Conservation (phyloP, 108 stramenopile genomes). For the Cyclotella baltica region DNA sequence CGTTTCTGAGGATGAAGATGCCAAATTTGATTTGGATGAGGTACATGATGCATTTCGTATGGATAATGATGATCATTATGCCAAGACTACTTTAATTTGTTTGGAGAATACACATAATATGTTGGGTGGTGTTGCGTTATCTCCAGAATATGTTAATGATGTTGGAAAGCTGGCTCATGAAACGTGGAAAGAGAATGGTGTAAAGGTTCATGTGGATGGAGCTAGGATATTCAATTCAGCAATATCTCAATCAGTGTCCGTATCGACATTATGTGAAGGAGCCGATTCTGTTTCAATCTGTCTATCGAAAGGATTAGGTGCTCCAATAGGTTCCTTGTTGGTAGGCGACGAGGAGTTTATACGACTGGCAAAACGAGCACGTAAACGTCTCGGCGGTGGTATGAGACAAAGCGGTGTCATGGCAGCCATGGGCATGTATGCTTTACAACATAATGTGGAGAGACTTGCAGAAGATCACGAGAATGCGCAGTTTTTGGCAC, state of each 20-base stretch:
- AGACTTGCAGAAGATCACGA: constrained; percentile 87
- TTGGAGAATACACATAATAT: constrained; percentile 98
- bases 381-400: constrained; percentile 97
- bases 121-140: constrained; percentile 92
- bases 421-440: constrained; percentile 92
- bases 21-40: constrained; percentile 74
- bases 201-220: constrained; percentile 91
- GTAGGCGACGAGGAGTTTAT: constrained; percentile 85
- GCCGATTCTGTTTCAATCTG: constrained; percentile 94
- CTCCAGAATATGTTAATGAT: constrained; percentile 74
- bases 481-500: constrained; percentile 67
- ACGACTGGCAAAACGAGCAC: constrained; percentile 80
- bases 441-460: constrained; percentile 84
- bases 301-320: constrained; percentile 96
- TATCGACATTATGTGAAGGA: constrained; percentile 56
- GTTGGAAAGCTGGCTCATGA: constrained; percentile 76
- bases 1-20: constrained; percentile 70
- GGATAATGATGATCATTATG: constrained; percentile 92
- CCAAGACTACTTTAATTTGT: constrained; percentile 85
- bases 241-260: constrained; percentile 64
- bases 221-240: constrained; percentile 95
- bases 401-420: constrained; percentile 96
- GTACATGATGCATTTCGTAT: constrained; percentile 66
- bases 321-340: constrained; percentile 94
- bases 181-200: constrained; percentile 49